Evolutionary conservation across 768 basidiomycete species (phyloP), one percentile per base, ranked within the genome.

Genomic region (Nevesoporus exiguus): DNA sequence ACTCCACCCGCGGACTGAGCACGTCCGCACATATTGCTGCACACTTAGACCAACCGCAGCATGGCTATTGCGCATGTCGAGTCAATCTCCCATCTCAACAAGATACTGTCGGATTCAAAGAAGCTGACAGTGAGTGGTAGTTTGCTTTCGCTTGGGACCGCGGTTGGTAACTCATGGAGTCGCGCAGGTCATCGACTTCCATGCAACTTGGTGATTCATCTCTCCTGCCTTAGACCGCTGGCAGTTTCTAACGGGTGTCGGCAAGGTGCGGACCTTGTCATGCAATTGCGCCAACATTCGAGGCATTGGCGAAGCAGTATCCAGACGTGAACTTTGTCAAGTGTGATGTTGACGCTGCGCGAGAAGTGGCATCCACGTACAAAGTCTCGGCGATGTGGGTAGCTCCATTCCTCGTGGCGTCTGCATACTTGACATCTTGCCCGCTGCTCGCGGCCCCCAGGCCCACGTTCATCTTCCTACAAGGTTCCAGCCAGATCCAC

Each of bases 261-360:
- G 37, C 56, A 59, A 91, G 90, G 91, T 93, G 90, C 77, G 85
- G 87, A 2, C 91, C 91, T 33, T 93, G 90, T 66, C 88, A 90
- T 69, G 77, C 78, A 39, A 93, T 93, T 58, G 90, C 90, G 3
- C 91, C 92, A 2, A 71, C 76, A 0, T 93, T 79, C 56, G 89
- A 91, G 61, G 72, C 79, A 0, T 73, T 93, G 2, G 78, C 89
- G 7, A 85, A 83, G 61, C 73, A 88, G 61, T 84, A 88, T 66
- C 73, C 72, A 22, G 76, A 78, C 47, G 90, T 86, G 54, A 89
- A 89, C 69, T 94, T 94, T 73, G 66, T 93, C 63, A 93, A 93
- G 66, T 88, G 85, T 60, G 89, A 91, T 62, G 84, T 90, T 17
- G 90, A 92, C 60, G 80, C 78, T 46, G 84, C 83, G 19, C 69